These are phyloP conservation scores for Spatholobus suberectus DNA, from an alignment of 306 rosid species.

Conservation along the genomic window DNA sequence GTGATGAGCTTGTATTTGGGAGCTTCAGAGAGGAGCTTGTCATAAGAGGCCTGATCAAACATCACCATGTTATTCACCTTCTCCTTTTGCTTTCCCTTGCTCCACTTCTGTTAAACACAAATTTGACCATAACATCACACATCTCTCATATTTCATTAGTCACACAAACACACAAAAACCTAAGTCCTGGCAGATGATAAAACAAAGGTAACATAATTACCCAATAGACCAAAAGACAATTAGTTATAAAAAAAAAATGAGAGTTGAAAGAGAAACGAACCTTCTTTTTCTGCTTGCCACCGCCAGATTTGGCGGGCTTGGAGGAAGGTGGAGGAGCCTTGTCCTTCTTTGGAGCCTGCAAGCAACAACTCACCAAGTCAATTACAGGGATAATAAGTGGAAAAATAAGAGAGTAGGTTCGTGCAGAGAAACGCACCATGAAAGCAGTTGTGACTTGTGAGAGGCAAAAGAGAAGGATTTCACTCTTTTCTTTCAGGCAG, in stretches of 20 bases:
- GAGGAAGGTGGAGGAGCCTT: conserved; percentile 81
- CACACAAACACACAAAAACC: background rate
- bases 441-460: background rate
- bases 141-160: background rate
- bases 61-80: conserved; percentile 86
- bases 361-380: background rate
- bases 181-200: background rate
- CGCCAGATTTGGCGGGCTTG: conserved; percentile 78
- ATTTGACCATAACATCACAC: background rate
- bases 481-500: background rate
- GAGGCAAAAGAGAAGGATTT: background rate
- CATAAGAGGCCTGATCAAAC: conserved; percentile 70
- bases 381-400: too few relatives aligned
- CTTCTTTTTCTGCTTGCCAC: conserved; percentile 90
- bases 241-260: background rate
- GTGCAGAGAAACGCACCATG: conserved; percentile 17
- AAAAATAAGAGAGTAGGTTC: too few relatives aligned
- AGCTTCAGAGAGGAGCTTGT: conserved; percentile 73
- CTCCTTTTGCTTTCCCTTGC: conserved; percentile 90
- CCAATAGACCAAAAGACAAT: background rate
- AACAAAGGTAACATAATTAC: background rate
- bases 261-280: conserved; percentile 26
- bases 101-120: conserved; percentile 66
- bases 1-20: conserved; percentile 83
- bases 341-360: conserved; percentile 84